Percentiles rank a stretch among this genome's conserved stretches.
Evolutionary conservation across 371 early-diverging fungal genomes (phyloP).

Genomic region (Capillidium rhysosporum): DNA sequence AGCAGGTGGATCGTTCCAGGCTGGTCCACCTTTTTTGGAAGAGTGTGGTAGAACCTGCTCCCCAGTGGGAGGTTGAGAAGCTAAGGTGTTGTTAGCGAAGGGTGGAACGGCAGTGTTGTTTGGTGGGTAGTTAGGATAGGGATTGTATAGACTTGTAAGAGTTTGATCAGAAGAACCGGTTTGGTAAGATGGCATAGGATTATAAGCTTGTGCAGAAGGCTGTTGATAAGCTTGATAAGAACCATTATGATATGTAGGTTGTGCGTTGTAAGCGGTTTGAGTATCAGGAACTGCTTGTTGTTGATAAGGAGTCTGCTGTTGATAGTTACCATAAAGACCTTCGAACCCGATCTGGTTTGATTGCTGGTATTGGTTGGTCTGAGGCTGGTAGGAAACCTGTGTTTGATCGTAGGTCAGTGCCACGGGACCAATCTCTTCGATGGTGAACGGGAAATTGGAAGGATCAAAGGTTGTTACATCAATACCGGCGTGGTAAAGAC

Average conservation of each 20-base stretch:
- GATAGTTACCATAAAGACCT: constrained; percentile 1
- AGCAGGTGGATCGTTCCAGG: constrained; percentile 12
- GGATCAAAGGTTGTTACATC: constrained; percentile 20
- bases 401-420: background rate
- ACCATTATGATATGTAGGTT: constrained; percentile 9
- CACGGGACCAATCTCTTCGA: constrained; percentile 16
- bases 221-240: constrained; percentile 13
- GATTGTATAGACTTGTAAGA: background rate
- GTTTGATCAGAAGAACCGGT: constrained; percentile 5
- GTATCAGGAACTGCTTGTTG: constrained; percentile 8
- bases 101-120: background rate
- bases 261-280: constrained; percentile 2
- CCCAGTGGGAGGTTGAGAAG: background rate
- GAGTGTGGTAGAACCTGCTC: constrained; percentile 5
- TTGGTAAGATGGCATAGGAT: constrained; percentile 5
- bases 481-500: constrained; percentile 40
- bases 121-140: constrained; percentile 3
- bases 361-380: background rate
- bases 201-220: constrained; percentile 7
- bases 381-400: constrained; percentile 1
- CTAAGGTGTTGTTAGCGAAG: background rate
- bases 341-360: constrained; percentile 6
- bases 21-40: constrained; percentile 5
- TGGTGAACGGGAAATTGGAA: constrained; percentile 45
- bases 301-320: constrained; percentile 12